Conservation (phyloP, 768 basidiomycete genomes). For the Tulasnella sp. region DNA sequence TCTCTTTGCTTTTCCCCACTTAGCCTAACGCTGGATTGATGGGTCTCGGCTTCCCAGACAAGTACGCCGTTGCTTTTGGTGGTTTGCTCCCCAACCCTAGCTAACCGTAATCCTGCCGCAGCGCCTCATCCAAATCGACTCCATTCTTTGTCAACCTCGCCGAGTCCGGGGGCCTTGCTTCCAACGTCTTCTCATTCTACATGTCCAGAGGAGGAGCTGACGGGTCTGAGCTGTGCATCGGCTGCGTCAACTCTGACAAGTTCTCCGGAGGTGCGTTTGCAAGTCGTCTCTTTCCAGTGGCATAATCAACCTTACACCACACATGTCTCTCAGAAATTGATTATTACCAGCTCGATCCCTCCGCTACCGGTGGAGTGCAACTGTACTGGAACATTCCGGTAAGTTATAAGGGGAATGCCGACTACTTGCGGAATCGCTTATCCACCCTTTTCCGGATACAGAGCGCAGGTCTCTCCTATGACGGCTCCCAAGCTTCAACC, state of each 20-base stretch:
- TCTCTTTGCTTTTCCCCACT: neutral
- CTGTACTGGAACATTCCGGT: constrained; percentile 21
- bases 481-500: neutral
- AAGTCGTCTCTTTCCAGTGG: neutral
- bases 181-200: constrained; percentile 25
- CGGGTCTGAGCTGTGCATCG: constrained; percentile 17
- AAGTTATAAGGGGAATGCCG: neutral
- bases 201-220: constrained; percentile 8
- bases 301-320: too few species aligned
- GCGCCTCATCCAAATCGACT: neutral
- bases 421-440: too few species aligned
- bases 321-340: neutral
- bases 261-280: neutral
- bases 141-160: constrained; percentile 23
- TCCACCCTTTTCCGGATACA: neutral
- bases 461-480: constrained; percentile 19
- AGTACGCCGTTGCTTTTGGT: neutral
- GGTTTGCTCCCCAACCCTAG: neutral
- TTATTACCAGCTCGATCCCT: neutral
- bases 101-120: neutral
- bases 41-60: constrained; percentile 20
- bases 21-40: constrained; percentile 19
- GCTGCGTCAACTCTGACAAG: constrained; percentile 13
- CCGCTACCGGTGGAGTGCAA: constrained; percentile 8
- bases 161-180: neutral